phyloP scores from a whole-genome alignment of 2,329 filamentous ascomycete species.

The Paecilomyces sp. region DNA sequence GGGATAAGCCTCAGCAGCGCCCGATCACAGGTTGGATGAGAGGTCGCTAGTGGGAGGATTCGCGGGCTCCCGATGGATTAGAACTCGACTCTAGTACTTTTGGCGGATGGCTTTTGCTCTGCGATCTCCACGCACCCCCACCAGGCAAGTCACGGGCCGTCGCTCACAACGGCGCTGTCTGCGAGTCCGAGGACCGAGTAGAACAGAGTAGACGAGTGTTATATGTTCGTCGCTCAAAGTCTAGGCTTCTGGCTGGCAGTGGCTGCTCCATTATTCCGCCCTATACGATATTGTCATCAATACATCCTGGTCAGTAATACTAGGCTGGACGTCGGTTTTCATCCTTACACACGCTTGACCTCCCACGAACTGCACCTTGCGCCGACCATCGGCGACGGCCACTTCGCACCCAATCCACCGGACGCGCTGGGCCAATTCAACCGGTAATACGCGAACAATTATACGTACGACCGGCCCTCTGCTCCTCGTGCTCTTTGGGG shows the following conservation, averaged over 20 bases:
- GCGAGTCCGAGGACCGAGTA: not conserved
- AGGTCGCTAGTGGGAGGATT: not conserved
- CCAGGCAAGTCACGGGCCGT: not conserved
- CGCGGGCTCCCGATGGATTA: too few species aligned
- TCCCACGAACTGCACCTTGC: not conserved
- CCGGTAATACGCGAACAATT: not conserved
- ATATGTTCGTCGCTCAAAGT: not conserved
- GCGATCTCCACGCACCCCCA: not conserved
- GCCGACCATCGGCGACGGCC: not conserved
- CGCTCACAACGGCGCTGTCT: not conserved
- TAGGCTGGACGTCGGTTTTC: not conserved
- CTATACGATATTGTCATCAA: not conserved
- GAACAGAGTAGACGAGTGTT: not conserved
- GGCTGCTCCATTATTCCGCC: not conserved
- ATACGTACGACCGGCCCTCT: not conserved
- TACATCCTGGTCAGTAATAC: not conserved
- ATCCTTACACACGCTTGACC: not conserved
- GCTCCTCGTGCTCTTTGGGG: not conserved
- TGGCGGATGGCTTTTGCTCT: not conserved
- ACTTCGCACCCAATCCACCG: not conserved
- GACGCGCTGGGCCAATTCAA: not conserved
- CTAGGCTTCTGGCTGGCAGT: not conserved
- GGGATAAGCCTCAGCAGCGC: not conserved
- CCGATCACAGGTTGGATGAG: not conserved
- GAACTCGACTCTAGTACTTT: not conserved